Conservation (phyloP, 139 green algal genomes). For the Chlamydomonas sp. region DNA sequence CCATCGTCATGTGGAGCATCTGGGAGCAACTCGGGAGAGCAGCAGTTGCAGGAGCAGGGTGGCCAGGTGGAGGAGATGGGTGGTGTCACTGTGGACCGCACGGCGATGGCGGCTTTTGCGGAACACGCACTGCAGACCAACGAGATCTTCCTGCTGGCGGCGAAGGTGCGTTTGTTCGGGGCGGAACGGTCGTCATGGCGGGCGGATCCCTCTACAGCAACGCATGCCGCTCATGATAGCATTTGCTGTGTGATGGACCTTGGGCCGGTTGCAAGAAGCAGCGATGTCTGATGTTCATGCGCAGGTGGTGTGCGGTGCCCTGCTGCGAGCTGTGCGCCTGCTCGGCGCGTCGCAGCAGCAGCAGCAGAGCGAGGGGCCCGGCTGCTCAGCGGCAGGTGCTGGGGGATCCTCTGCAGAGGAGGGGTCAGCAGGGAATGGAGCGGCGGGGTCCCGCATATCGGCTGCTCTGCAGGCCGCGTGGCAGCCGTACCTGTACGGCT, state of each 20-base stretch:
- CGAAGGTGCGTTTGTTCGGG: constrained; percentile 56
- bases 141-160: constrained; percentile 80
- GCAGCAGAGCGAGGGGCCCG: too few relatives aligned
- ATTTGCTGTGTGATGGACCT: too few relatives aligned
- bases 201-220: too few relatives aligned
- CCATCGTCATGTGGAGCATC: background rate
- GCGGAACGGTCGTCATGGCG: too few relatives aligned
- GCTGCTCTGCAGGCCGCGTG: constrained; percentile 73
- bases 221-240: too few relatives aligned
- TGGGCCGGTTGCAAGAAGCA: too few relatives aligned
- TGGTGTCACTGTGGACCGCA: constrained; percentile 36
- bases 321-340: too few relatives aligned
- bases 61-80: constrained; percentile 11
- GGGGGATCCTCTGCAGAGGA: background rate
- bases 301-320: too few relatives aligned
- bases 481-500: constrained; percentile 74
- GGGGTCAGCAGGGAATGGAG: background rate
- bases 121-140: constrained; percentile 76
- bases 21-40: too few relatives aligned
- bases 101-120: constrained; percentile 58
- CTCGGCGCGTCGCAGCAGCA: too few relatives aligned
- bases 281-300: too few relatives aligned
- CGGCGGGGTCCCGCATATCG: background rate
- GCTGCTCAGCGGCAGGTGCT: too few relatives aligned
- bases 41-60: background rate